Base-by-base conservation (phyloP, 495 filamentous ascomycete species). In the Amphirosellinia nigrospora region DNA sequence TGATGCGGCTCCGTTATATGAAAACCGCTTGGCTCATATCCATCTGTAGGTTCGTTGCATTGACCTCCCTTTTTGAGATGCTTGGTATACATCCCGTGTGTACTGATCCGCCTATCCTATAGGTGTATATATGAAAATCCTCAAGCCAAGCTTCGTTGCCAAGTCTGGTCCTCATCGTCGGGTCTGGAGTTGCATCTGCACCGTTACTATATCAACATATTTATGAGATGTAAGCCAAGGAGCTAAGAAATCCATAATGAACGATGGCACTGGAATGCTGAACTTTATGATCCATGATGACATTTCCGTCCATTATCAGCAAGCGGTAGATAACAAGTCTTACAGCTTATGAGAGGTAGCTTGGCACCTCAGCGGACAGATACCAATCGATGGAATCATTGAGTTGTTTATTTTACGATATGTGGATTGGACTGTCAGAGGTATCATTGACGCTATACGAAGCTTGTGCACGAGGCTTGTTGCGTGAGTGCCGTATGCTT, bases 21-120 rank as follows among this genome's bases (percentile, higher is more conserved):
- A 45, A 41, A 43, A 50, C 66, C 48, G 48, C 68, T 58, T 70
- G 58, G 60, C 60, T 70, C 60, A 64, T 28, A 70, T 64, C 48
- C 28, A 58, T 45, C 36, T 64, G 59, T 48, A 58, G 48, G 68
- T 53, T 26, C 60, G 38, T 26, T 45, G 60, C 59, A 70, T 48
- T 46, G 46, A 56, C 60, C 46, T 70, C 68, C 50, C 28, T 34
- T 56, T 63, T 64, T 38, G 34, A 41, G 30, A 56, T 16, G 53
- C 43, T 21, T 63, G 36, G 36, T 56, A 45, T 56, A 38, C 28
- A 28, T 55, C 45, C 38, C 50, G 28, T 43, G n/a, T 32, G 46
- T 64, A 64, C 46, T 21, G 59, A 56, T 46, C 36, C 26, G 28
- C 59, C 41, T 41, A 63, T 8, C 19, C 26, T 55, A 34, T 43